Conservation (phyloP, 2,329 filamentous ascomycete species). For the Xylaria multiplex region DNA sequence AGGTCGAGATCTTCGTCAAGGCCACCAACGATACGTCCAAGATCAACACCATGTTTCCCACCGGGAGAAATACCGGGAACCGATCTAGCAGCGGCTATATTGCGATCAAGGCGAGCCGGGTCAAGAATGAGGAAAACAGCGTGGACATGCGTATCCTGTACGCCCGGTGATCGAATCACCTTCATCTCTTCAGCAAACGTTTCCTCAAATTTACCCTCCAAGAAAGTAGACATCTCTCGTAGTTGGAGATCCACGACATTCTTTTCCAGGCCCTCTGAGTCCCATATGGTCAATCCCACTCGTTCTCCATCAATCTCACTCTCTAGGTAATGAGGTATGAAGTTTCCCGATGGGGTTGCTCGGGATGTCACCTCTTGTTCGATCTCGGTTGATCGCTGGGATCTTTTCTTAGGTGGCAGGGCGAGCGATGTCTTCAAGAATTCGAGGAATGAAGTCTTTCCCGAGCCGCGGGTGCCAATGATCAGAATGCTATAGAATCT, state of each 20-base stretch:
- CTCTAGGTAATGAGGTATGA: conserved; percentile 89
- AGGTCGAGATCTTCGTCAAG: conserved; percentile 91
- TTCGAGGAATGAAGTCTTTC: conserved; percentile 96
- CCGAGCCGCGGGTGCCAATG: conserved; percentile 84
- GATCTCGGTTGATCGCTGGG: conserved; percentile 58
- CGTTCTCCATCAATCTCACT: conserved; percentile 93
- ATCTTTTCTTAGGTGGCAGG: conserved; percentile 81
- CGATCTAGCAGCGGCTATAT: conserved; percentile 74
- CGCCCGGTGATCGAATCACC: conserved; percentile 89
- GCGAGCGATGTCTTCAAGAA: conserved; percentile 90
- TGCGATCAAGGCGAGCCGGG: conserved; percentile 84
- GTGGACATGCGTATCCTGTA: conserved; percentile 96
- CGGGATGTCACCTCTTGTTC: conserved; percentile 68
- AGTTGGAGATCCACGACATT: conserved; percentile 94
- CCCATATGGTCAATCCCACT: conserved; percentile 93
- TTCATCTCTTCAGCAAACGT: conserved; percentile 98
- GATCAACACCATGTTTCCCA: conserved; percentile 61
- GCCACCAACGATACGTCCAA: conserved; percentile 66
- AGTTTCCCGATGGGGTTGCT: conserved; percentile 70
- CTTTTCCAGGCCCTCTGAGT: conserved; percentile 94
- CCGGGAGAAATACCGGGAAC: conserved; percentile 60
- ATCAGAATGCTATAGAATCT: conserved; percentile 77
- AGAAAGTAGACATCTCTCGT: conserved; percentile 87
- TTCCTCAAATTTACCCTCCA: conserved; percentile 98
- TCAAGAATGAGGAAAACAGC: conserved; percentile 94